Conservation (phyloP, 1,139 yeast genomes). For the Pneumocystis jirovecii region DNA sequence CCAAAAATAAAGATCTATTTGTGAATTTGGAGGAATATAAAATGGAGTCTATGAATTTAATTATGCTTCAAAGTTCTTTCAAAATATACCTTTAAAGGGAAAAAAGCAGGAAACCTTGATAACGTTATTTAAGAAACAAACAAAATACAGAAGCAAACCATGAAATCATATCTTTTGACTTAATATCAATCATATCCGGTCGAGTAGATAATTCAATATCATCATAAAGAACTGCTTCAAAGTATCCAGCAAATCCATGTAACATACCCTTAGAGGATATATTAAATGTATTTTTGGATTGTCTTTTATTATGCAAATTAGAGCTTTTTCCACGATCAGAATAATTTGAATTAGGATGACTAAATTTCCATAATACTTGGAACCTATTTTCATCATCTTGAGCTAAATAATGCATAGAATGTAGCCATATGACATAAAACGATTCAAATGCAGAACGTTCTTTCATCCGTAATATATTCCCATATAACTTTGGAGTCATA, state of each 20-base stretch:
- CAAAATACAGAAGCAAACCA: conserved; percentile 29
- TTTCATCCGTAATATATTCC: conserved; percentile 19
- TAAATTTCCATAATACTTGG: conserved; percentile 37
- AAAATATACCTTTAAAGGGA: conserved; percentile 33
- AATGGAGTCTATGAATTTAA: conserved; percentile 33
- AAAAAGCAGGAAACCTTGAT: conserved; percentile 41
- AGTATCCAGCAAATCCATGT: conserved; percentile 66
- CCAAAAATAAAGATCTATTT: conserved; percentile 36
- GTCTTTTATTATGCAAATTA: conserved; percentile 22
- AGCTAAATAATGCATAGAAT: conserved; percentile 34
- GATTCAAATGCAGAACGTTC: conserved; percentile 26
- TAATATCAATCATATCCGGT: conserved; percentile 30
- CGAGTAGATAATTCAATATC: conserved; percentile 42
- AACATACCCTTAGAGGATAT: conserved; percentile 35
- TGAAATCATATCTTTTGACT: conserved; percentile 43
- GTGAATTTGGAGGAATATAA: conserved; percentile 37
- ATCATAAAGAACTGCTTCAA: conserved; percentile 49
- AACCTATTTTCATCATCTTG: conserved; percentile 24
- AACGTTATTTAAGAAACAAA: neutral
- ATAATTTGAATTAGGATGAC: conserved; percentile 29
- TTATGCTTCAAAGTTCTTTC: neutral
- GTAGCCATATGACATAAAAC: conserved; percentile 49
- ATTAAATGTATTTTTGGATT: conserved; percentile 26
- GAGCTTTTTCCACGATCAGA: conserved; percentile 6
- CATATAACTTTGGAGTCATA: conserved; percentile 37